Percentiles rank a stretch among this genome's conserved stretches.
Conservation (phyloP, 1,139 yeast species). For the Diutina neorugosa region DNA sequence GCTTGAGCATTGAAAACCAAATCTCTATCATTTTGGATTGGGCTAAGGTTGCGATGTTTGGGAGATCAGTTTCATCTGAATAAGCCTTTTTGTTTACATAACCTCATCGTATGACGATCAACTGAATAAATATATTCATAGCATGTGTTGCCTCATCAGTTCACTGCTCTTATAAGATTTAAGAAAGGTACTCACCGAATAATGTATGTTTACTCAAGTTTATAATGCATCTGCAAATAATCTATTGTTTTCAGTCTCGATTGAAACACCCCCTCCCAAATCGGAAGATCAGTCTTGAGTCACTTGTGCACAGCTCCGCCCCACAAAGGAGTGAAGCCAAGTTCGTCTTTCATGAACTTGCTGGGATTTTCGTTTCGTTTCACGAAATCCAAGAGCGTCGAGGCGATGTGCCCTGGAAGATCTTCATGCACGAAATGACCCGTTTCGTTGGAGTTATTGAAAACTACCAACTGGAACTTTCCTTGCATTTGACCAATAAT, state of each 20-base stretch:
- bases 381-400: conserved; percentile 38
- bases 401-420: conserved; percentile 54
- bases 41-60: conserved; percentile 76
- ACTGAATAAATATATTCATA: neutral
- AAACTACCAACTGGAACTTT: conserved; percentile 77
- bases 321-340: conserved; percentile 38
- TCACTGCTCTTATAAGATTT: too few relatives aligned
- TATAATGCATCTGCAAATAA: too few relatives aligned
- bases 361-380: conserved; percentile 29
- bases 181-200: too few relatives aligned
- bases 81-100: conserved; percentile 10
- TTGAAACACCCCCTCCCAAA: too few relatives aligned
- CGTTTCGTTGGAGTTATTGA: conserved; percentile 42
- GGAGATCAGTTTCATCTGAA: conserved; percentile 70
- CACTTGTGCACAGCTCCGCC: conserved; percentile 31
- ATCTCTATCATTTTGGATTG: conserved; percentile 77
- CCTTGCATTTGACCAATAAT: conserved; percentile 98
- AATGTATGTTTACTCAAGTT: too few relatives aligned
- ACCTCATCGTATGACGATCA: neutral
- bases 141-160: too few relatives aligned
- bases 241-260: too few relatives aligned
- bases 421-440: conserved; percentile 96
- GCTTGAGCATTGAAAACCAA: conserved; percentile 81
- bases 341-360: conserved; percentile 23
- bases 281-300: too few relatives aligned